Base-by-base conservation (phyloP, 306 rosid genomes). In the Medicago ruthenica region DNA sequence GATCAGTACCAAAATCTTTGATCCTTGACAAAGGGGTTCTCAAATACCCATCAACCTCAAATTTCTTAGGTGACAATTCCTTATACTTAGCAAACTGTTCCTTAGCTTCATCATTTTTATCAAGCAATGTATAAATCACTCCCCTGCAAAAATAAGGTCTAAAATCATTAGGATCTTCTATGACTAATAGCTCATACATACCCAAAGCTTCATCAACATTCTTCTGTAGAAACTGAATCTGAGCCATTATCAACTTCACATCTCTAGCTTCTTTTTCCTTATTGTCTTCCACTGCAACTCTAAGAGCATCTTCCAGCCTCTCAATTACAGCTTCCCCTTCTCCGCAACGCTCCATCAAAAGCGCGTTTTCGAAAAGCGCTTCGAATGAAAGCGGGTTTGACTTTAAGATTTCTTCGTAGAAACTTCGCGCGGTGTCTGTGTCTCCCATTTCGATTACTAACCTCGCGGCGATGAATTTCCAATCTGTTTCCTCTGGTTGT, bases 101-200 rank as follows among this genome's bases (percentile, higher is more conserved):
- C 59, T 27, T 88, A 0, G 98, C 98, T 80, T 94, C 98, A 0
- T 66, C 90, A 62, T 94, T 88, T 86, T 81, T 82, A 74, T 90
- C 97, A 41, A 89, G 89, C 90, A 94, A 88, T 54, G 97, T 90
- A 81, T 94, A 94, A 71, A 94, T 88, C 96, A 92, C 85, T 1
- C 97, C 98, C 45, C 88, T 77, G 67, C 97, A 90, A 62, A 94
- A 94, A 70, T 90, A 94, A 4, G 98, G 98, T 76, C 98, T 81
- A 48, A 87, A 92, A 76, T 92, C 98, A 5, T 21, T 76, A 0
- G 98, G 89, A 22, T 94, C 98, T 75, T 94, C 97, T 80, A 86
- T 76, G 0, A 82, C 78, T 59, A 94, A 74, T 53, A 87, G 75
- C 13, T 85, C 71, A 65, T 92, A 94, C 18, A 83, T 75, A 57